Percentiles rank a stretch among this genome's conserved stretches.
phyloP scores from a whole-genome alignment of 345 rosid species.

The Erodium maritimum region DNA sequence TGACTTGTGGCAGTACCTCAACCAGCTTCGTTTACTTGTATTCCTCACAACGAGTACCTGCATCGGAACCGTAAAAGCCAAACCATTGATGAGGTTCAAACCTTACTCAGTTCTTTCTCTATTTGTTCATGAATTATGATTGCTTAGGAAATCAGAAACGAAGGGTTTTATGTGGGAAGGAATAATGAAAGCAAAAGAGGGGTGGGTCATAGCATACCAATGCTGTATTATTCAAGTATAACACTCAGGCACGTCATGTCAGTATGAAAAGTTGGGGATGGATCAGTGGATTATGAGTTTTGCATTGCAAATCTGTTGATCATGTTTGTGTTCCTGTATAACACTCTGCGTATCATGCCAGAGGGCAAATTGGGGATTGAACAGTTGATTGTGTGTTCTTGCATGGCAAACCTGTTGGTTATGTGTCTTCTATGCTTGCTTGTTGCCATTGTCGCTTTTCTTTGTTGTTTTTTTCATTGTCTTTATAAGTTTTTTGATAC shows the following conservation, averaged over 20 bases:
- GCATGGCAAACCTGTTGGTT: no score
- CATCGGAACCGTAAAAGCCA: conserved; percentile 80
- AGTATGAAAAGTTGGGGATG: background rate
- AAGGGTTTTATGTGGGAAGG: no score
- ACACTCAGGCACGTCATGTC: background rate
- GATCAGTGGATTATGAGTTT: background rate
- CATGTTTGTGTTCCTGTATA: no score
- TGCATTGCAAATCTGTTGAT: no score
- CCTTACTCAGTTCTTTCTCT: background rate
- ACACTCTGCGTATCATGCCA: no score
- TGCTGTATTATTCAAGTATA: background rate
- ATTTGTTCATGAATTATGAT: background rate
- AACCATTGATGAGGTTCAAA: conserved; percentile 82
- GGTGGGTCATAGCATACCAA: background rate
- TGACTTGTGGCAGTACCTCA: conserved; percentile 35
- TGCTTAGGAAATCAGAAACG: background rate
- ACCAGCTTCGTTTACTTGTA: conserved; percentile 52
- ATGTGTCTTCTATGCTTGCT: no score
- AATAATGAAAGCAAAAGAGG: background rate
- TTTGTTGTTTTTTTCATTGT: no score
- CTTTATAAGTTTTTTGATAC: no score
- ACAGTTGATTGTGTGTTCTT: no score
- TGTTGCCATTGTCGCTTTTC: no score
- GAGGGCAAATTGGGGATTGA: no score
- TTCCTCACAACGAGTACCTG: conserved; percentile 64